These are phyloP conservation scores for Euclidium syriacum DNA, from an alignment of 345 rosid species.

Conservation along the genomic window DNA sequence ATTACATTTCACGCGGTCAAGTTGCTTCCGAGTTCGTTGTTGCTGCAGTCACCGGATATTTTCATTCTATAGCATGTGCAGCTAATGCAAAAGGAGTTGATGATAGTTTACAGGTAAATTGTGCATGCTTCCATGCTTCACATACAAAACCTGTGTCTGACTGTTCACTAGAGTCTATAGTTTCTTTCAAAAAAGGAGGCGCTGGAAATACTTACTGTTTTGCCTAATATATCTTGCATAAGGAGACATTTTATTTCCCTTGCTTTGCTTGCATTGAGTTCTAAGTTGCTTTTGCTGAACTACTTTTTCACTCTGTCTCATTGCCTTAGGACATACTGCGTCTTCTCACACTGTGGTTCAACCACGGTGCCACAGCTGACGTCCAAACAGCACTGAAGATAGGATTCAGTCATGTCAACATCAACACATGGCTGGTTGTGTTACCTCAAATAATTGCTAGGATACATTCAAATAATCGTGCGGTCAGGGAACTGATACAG, in stretches of 20 bases:
- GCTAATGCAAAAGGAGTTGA: slow-evolving; percentile 95
- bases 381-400: slow-evolving; percentile 82
- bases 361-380: slow-evolving; percentile 89
- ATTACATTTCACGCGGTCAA: slow-evolving; percentile 69
- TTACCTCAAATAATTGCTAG: slow-evolving; percentile 99
- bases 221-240: not conserved
- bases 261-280: not conserved
- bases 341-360: slow-evolving; percentile 96
- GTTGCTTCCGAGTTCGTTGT: slow-evolving; percentile 74
- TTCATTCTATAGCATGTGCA: slow-evolving; percentile 92
- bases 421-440: slow-evolving; percentile 96
- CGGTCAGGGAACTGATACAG: slow-evolving; percentile 92
- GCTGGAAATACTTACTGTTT: not conserved
- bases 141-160: not conserved
- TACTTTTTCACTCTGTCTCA: not conserved
- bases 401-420: slow-evolving; percentile 86
- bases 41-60: slow-evolving; percentile 96
- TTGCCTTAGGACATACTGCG: slow-evolving; percentile 92
- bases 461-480: slow-evolving; percentile 92
- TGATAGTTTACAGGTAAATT: slow-evolving; percentile 91
- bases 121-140: slow-evolving; percentile 8
- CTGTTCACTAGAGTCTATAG: not conserved
- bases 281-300: not conserved
- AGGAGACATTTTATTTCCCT: not conserved
- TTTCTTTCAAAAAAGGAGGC: not conserved